These are phyloP conservation scores for Bothia castanella DNA, from an alignment of 1,284 basidiomycete genomes.

Conservation along the genomic window DNA sequence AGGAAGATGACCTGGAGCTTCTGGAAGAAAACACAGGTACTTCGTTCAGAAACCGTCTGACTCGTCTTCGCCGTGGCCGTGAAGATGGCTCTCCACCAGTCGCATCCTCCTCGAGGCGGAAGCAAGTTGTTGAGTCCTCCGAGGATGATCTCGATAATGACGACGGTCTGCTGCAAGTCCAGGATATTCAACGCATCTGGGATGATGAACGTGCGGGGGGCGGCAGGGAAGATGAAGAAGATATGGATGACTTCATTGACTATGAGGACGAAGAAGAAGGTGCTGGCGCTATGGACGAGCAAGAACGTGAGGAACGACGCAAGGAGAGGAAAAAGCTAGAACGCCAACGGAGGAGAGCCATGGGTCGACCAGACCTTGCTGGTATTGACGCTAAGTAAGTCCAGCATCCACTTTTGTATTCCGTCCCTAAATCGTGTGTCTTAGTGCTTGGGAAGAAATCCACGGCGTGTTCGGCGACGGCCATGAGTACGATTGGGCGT, in stretches of 20 bases:
- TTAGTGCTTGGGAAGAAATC: conserved; percentile 94
- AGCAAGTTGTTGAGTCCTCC: conserved; percentile 57
- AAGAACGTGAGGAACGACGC: conserved; percentile 68
- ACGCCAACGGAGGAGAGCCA: conserved; percentile 58
- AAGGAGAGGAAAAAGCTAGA: conserved; percentile 63
- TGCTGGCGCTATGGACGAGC: conserved; percentile 63
- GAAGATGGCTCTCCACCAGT: conserved; percentile 64
- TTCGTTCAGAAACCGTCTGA: conserved; percentile 62
- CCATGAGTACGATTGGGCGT: conserved; percentile 93
- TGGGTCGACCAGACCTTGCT: conserved; percentile 70
- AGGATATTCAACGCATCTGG: conserved; percentile 80
- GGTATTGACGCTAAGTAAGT: conserved; percentile 87
- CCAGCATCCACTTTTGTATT: conserved; percentile 1
- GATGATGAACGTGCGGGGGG: conserved; percentile 69
- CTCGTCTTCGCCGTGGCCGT: conserved; percentile 69
- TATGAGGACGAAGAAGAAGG: conserved; percentile 86
- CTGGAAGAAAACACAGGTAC: conserved; percentile 93
- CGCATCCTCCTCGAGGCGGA: conserved; percentile 56
- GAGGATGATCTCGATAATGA: conserved; percentile 71
- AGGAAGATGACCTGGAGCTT: conserved; percentile 94
- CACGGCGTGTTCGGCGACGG: conserved; percentile 97
- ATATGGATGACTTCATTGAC: conserved; percentile 88
- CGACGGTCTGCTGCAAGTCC: conserved; percentile 50
- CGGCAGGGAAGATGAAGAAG: conserved; percentile 68
- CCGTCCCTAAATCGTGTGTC: conserved; percentile 21